Percentiles rank a stretch among this genome's conserved stretches.
Conservation (phyloP, 768 basidiomycete genomes). For the Suillus placidus region DNA sequence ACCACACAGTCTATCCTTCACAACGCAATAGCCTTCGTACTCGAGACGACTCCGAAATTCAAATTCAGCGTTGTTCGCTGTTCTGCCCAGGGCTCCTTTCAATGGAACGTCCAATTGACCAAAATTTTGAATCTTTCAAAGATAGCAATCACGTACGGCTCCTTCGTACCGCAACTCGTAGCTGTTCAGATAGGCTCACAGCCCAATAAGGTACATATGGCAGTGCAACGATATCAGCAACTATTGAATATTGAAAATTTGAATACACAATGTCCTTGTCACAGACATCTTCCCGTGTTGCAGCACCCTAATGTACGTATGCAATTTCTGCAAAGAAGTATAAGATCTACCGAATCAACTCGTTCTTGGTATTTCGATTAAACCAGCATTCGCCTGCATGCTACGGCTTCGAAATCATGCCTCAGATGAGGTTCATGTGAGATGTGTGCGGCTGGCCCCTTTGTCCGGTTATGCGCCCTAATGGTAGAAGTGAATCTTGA, state of each 20-base stretch:
- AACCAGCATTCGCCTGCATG: not conserved
- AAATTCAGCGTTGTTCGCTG: too few species aligned
- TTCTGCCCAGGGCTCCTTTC: too few species aligned
- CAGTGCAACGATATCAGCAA: not conserved
- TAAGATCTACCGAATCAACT: slow-evolving; percentile 36
- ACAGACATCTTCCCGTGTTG: slow-evolving; percentile 48
- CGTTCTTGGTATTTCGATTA: slow-evolving; percentile 45
- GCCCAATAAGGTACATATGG: not conserved
- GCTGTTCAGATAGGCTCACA: not conserved
- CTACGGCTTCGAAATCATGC: not conserved
- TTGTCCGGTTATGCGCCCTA: not conserved
- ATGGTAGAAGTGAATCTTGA: not conserved
- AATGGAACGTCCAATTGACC: too few species aligned
- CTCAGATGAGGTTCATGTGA: not conserved
- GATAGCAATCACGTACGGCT: not conserved
- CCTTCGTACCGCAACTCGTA: not conserved
- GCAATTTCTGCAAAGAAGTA: slow-evolving; percentile 40
- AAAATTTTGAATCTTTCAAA: not conserved
- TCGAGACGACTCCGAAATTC: too few species aligned
- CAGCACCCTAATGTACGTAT: slow-evolving; percentile 37
- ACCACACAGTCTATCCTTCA: not conserved
- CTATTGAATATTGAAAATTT: not conserved
- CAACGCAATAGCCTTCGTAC: not conserved
- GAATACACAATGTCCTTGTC: not conserved
- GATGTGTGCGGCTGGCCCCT: not conserved